Base-by-base conservation (phyloP, 805 yeast genomes). In the Suhomyces emberorum region DNA sequence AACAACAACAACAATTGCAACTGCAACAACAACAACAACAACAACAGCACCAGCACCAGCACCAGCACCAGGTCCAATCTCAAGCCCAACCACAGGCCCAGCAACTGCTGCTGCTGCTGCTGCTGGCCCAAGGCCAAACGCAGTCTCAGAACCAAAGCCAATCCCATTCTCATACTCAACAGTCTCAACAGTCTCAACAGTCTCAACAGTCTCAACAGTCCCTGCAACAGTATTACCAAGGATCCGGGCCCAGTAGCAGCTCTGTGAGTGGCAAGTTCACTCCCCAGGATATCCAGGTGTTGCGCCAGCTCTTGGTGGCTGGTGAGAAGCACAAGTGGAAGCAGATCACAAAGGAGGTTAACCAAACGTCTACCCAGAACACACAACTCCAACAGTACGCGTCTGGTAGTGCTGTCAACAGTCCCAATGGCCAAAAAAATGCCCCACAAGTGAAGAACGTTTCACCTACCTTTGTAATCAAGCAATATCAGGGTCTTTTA, bases 241-340 rank as follows among this genome's bases (percentile, higher is more conserved):
- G n/a, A 14, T 22, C 33, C 7, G 15, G 5, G 14, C 15, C 25
- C 11, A 36, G 34, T 26, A 26, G 26, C 30, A 34, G 36, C 35
- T 21, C 22, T 18, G 22, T 35, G 19, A 30, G 38, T 15, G 38
- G 34, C 21, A 45, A 45, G 35, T 73, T 77, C 62, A 52, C 65
- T 1, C 48, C 55, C 6, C 73, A 69, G 22, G 81, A 76, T 41
- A 49, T 68, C 9, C 69, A 63, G 30, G 65, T 72, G 15, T 62
- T 77, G 38, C 61, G 65, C 39, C 72, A 70, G 30, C 52, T 77
- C 30, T 59, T 78, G 35, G 67, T 64, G 15, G 59, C 68, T 3
- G 82, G 77, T 3, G 83, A 77, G 44, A 65, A 74, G 38, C 71
- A 72, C 46, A 77, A 77, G 48, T 77, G 83, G 83, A 72, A 73